Conservation (phyloP, 768 basidiomycete species). For the Pholiota microspora region DNA sequence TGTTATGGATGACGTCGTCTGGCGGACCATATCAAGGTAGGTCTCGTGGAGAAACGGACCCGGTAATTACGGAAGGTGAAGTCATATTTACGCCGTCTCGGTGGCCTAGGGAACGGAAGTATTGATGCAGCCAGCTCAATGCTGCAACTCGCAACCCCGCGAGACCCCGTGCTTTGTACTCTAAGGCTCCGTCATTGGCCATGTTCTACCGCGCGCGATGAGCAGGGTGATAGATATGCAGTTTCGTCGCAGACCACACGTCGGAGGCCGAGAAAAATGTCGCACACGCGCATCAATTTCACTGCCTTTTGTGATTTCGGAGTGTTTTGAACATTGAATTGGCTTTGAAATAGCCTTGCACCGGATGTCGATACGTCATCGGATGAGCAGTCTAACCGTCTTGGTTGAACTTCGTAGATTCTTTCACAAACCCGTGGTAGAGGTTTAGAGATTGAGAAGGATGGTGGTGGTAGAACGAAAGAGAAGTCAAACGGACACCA, state of each 20-base stretch:
- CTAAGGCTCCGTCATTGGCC: no score
- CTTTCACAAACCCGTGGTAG: not conserved
- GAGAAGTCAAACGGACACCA: no score
- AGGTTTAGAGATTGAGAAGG: not conserved
- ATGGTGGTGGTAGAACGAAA: not conserved
- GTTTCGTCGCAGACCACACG: no score
- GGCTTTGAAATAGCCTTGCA: not conserved
- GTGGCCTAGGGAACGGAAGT: not conserved
- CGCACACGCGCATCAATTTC: not conserved
- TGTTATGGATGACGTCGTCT: slow-evolving; percentile 4
- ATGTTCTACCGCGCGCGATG: no score
- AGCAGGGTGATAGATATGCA: no score
- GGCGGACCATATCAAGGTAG: not conserved
- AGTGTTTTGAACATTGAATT: not conserved
- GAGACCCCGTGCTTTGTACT: no score
- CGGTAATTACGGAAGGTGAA: not conserved
- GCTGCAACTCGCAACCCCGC: not conserved
- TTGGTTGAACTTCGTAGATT: not conserved
- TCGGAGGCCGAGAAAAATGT: no score
- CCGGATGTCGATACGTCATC: not conserved
- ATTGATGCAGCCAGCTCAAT: not conserved
- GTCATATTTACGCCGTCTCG: not conserved
- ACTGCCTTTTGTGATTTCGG: not conserved
- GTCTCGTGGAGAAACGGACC: slow-evolving; percentile 1
- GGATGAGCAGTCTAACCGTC: not conserved